Percentiles rank a stretch among this genome's conserved stretches.
phyloP scores from a whole-genome alignment of 352 stramenopile species.

The Elongisporangium undulatum region DNA sequence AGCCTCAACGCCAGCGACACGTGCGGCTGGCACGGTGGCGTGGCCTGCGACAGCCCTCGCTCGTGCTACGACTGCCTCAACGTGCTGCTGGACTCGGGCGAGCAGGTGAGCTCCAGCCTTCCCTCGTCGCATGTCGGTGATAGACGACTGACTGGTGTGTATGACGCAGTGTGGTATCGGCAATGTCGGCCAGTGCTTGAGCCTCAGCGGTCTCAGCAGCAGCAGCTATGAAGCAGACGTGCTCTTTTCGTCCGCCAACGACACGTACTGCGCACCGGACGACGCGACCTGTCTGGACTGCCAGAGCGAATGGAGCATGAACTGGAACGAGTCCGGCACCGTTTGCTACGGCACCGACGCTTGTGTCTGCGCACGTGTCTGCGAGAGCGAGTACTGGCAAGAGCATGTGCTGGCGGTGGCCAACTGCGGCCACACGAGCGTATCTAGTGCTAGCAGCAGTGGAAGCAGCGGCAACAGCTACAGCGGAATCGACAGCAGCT shows the following conservation, averaged over 20 bases:
- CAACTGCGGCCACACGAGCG: slow-evolving; percentile 4
- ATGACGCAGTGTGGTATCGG: background rate
- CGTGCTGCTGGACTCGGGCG: background rate
- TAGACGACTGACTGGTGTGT: background rate
- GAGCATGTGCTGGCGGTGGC: slow-evolving; percentile 19
- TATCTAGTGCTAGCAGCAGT: slow-evolving; percentile 4
- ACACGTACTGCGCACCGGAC: slow-evolving; percentile 22
- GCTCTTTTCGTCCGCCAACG: slow-evolving; percentile 20
- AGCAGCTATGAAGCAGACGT: background rate
- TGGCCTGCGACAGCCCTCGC: slow-evolving; percentile 21
- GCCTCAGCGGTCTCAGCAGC: background rate
- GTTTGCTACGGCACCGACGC: slow-evolving; percentile 20
- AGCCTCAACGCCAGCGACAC: slow-evolving; percentile 19
- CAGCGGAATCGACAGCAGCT: background rate
- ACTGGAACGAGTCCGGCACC: slow-evolving; percentile 16
- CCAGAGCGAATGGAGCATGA: slow-evolving; percentile 13
- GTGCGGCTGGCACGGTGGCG: slow-evolving; percentile 26
- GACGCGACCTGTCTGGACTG: slow-evolving; percentile 20
- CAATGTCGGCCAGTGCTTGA: background rate
- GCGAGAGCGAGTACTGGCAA: slow-evolving; percentile 20
- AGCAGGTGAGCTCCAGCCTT: background rate
- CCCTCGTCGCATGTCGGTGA: background rate
- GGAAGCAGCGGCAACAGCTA: background rate
- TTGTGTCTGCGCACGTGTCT: slow-evolving; percentile 43
- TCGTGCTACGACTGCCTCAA: slow-evolving; percentile 36